Base-by-base conservation (phyloP, 2,329 filamentous ascomycete genomes). In the Sporothrix protearum region DNA sequence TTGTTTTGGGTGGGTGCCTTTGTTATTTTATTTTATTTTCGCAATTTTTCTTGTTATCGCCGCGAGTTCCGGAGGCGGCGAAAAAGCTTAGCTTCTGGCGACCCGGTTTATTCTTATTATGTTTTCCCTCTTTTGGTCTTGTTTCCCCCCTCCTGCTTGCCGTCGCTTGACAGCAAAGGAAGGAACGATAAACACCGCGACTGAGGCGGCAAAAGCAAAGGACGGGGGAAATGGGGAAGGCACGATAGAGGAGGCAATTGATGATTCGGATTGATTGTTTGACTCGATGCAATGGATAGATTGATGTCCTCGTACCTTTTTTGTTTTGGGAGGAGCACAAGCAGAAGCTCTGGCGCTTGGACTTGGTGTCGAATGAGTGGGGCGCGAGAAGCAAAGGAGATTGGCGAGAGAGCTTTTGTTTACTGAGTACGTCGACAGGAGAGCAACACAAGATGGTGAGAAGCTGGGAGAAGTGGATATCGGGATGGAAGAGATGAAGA, bases 1-100 rank as follows among this genome's bases (percentile, higher is more conserved):
- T 73, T 70, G 51, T 68, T 70, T 68, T 49, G 70, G 51, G 64
- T 47, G 49, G 39, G 57, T 42, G 59, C 28, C 68, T 36, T 47
- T 67, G 59, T 71, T 71, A 69, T 66, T 73, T 61, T 69, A 33
- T 64, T 73, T 70, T 57, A 45, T 69, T 64, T 71, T 49, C 33
- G 22, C 45, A 55, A 28, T 69, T 69, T 68, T 55, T 53, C 25
- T 68, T n/a, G 68, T 75, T 75, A 75, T 74, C 72, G 73, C 74
- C 74, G 74, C 70, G 59, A 55, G 55, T 73, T 74, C 74, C 74
- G 74, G 57, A 45, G n/a, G 59, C 57, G 68, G 51, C 66, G 63
- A 68, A 73, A 71, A 71, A 73, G 73, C 72, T 73, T 73, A 75
- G 73, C 74, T 75, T 57, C 64, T 49, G 22, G 45, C 30, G 64